Percentiles rank a stretch among this genome's conserved stretches.
phyloP scores from a whole-genome alignment of 2,329 filamentous ascomycete genomes.

The Arachnomyces sp. region DNA sequence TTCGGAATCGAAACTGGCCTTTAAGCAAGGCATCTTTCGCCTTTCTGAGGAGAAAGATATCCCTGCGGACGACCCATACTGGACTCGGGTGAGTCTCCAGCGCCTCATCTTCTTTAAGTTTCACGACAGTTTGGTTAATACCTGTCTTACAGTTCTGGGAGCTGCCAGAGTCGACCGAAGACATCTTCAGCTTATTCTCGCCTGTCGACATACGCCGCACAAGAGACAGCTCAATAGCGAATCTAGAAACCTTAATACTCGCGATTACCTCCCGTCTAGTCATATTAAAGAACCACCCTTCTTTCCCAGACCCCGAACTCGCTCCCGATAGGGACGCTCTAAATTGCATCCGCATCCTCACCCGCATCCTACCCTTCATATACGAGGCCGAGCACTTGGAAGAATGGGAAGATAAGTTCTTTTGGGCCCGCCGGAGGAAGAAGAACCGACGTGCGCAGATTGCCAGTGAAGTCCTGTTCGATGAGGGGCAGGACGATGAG shows the following conservation, averaged over 20 bases:
- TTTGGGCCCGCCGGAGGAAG: constrained; percentile 72
- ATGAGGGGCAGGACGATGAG: constrained; percentile 57
- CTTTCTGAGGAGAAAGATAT: constrained; percentile 89
- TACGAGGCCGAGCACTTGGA: constrained; percentile 82
- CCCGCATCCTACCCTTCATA: constrained; percentile 78
- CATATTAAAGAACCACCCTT: constrained; percentile 76
- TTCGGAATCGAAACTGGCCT: constrained; percentile 96
- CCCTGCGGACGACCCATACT: constrained; percentile 80
- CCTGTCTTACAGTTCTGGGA: constrained; percentile 72
- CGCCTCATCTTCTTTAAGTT: neutral
- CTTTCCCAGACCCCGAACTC: constrained; percentile 78
- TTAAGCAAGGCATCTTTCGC: constrained; percentile 96
- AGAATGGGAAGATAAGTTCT: constrained; percentile 86
- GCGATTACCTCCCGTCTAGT: constrained; percentile 77
- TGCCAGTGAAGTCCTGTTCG: constrained; percentile 73
- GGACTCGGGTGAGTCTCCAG: constrained; percentile 67
- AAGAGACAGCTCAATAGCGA: constrained; percentile 74
- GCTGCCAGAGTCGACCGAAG: constrained; percentile 87
- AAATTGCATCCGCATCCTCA: constrained; percentile 89
- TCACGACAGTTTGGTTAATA: neutral
- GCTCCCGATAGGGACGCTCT: constrained; percentile 80
- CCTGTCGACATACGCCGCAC: constrained; percentile 81
- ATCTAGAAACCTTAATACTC: constrained; percentile 80
- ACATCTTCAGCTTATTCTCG: constrained; percentile 94
- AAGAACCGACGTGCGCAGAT: constrained; percentile 60